Evolutionary conservation across 805 yeast genomes (phyloP), one percentile per base, ranked within the genome.

Genomic region (Kodamaea restingae): DNA sequence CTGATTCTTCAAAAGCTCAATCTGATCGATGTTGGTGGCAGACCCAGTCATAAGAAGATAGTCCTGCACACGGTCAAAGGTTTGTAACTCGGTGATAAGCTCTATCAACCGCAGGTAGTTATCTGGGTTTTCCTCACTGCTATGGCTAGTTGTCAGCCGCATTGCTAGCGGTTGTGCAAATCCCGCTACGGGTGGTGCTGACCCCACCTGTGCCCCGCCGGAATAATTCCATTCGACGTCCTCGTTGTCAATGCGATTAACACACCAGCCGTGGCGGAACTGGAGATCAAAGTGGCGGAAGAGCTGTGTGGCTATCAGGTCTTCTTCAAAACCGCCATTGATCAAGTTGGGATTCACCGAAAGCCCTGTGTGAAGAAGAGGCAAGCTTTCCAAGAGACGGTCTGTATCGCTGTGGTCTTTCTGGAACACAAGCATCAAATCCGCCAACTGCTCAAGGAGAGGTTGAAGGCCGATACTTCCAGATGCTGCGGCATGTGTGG

Each of bases 181-280:
- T n/a, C n/a, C n/a, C n/a, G n/a, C n/a, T n/a, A n/a, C n/a, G n/a
- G n/a, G n/a, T n/a, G n/a, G n/a, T n/a, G n/a, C n/a, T n/a, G n/a
- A n/a, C 22, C 22, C 22, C 5, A 8, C 7, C 22, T 20, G 22
- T 30, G 40, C 25, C n/a, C 24, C 31, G 27, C 35, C 20, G 32
- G 49, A 43, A 9, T 30, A 28, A 26, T 46, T 32, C 43, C 44
- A 44, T n/a, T 43, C 47, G 7, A 36, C 32, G 10, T 37, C 35
- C 15, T 48, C 52, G 32, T 36, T 48, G 24, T 49, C 51, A 17
- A 27, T 72, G 20, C 43, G 74, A 36, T 73, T 73, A n/a, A 77
- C 64, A 18, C 81, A 65, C 95, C 96, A 90, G 1, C 96, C 97
- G 58, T 91, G 98, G 3, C 78, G 78, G 29, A 90, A 58, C 10